Percentiles rank a stretch among this genome's conserved stretches.
These are phyloP conservation scores for Pseudocercospora musae DNA, from an alignment of 2,329 filamentous ascomycete genomes.

Conservation along the genomic window DNA sequence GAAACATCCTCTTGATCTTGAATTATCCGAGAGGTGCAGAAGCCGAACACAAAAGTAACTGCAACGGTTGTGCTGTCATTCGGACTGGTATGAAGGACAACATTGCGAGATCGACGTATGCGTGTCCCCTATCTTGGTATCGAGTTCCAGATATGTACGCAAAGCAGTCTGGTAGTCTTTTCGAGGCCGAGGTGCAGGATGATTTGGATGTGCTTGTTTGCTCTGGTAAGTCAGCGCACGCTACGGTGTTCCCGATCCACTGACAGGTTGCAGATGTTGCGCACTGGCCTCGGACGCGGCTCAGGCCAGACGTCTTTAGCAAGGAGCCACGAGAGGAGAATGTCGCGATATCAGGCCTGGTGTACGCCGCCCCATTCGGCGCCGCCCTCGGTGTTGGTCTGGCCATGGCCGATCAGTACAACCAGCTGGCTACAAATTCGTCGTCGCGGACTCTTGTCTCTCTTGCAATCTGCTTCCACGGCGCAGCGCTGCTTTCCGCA, in stretches of 20 bases:
- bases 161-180: not conserved
- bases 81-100: not conserved
- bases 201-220: not conserved
- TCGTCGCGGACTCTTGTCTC: not conserved
- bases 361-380: not conserved
- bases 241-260: not conserved
- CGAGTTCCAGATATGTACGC: not conserved
- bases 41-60: not conserved
- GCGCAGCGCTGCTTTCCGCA: not conserved
- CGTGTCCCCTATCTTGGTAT: not conserved
- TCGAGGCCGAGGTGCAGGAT: not conserved
- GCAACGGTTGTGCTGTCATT: not conserved
- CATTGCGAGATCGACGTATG: not conserved
- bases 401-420: not conserved
- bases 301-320: not conserved
- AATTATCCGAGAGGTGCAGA: not conserved
- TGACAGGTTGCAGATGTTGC: not conserved
- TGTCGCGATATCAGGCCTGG: not conserved
- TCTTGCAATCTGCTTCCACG: not conserved
- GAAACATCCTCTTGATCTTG: not conserved
- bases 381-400: not conserved
- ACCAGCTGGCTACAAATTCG: not conserved
- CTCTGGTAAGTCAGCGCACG: not conserved
- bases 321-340: not conserved
- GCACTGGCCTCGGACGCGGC: not conserved